A percentile compares a stretch with the other conserved stretches of the same genome.
Evolutionary conservation across 2,329 filamentous ascomycete genomes (phyloP).

Genomic region (Ceratocystis colombiana): DNA sequence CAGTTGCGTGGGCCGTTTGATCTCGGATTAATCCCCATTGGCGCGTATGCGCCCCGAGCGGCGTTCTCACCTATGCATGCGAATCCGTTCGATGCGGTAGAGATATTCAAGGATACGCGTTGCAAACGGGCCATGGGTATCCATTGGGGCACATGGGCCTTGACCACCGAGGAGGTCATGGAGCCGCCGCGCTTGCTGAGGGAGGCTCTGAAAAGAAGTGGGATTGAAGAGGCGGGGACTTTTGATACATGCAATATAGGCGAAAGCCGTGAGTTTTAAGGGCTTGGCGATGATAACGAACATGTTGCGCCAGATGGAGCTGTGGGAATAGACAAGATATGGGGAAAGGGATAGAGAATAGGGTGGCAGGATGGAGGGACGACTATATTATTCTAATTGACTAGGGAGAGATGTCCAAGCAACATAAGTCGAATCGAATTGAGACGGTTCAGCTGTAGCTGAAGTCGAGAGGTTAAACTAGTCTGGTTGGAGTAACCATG

Average conservation of each 20-base stretch:
- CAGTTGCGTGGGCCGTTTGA: conserved; percentile 74
- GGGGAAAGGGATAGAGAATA: too few relatives aligned
- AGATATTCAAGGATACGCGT: conserved; percentile 76
- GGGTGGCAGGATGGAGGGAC: too few relatives aligned
- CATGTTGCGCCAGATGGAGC: too few relatives aligned
- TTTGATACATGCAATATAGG: conserved; percentile 81
- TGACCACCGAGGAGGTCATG: conserved; percentile 74
- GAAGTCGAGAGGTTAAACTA: not conserved
- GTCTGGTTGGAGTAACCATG: not conserved
- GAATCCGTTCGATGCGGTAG: conserved; percentile 76
- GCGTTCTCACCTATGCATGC: conserved; percentile 76
- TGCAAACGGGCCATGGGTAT: conserved; percentile 74
- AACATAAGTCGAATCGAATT: too few relatives aligned
- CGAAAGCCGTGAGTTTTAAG: conserved; percentile 63
- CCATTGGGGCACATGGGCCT: conserved; percentile 85
- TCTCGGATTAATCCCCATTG: conserved; percentile 84
- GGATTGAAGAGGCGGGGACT: conserved; percentile 57
- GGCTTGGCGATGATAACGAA: too few relatives aligned
- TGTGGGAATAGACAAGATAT: too few relatives aligned
- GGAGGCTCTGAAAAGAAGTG: conserved; percentile 58
- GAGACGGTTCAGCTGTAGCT: not conserved
- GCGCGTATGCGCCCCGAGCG: conserved; percentile 65
- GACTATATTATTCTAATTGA: too few relatives aligned
- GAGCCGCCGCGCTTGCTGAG: conserved; percentile 68
- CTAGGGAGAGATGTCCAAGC: too few relatives aligned